phyloP scores from a whole-genome alignment of 805 yeast species.

The Wickerhamomyces silvicola region DNA sequence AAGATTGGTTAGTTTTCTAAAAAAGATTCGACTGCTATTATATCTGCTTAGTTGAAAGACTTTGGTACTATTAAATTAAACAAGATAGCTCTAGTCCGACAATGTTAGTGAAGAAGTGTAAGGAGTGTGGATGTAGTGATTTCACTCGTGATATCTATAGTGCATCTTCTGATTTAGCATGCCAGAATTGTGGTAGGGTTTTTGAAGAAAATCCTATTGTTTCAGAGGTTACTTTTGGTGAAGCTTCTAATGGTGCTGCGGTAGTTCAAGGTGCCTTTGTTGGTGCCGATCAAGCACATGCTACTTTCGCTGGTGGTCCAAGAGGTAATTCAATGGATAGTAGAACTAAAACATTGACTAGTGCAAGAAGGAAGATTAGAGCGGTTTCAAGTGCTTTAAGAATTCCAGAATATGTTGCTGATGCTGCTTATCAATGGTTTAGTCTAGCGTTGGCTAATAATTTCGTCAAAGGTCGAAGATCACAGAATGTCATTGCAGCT shows the following conservation, averaged over 20 bases:
- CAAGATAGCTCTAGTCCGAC: too few species aligned
- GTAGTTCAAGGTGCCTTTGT: slow-evolving; percentile 92
- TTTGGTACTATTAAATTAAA: background rate
- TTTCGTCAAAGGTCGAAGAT: slow-evolving; percentile 94
- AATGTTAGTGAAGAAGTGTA: slow-evolving; percentile 25
- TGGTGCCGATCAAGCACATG: slow-evolving; percentile 79
- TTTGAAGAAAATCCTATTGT: slow-evolving; percentile 91
- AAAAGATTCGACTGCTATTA: too few species aligned
- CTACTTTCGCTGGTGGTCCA: slow-evolving; percentile 57
- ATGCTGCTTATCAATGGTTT: slow-evolving; percentile 86
- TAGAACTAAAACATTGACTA: slow-evolving; percentile 81
- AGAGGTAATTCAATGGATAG: slow-evolving; percentile 73
- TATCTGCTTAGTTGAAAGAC: background rate
- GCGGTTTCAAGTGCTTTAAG: slow-evolving; percentile 72
- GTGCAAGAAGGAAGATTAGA: slow-evolving; percentile 73
- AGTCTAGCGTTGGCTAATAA: slow-evolving; percentile 77
- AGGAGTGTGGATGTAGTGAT: slow-evolving; percentile 46
- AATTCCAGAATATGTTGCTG: slow-evolving; percentile 81
- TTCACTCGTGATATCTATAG: slow-evolving; percentile 47
- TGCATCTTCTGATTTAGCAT: slow-evolving; percentile 72
- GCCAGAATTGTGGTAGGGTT: slow-evolving; percentile 81
- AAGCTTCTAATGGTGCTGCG: slow-evolving; percentile 89
- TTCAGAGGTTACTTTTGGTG: slow-evolving; percentile 92
- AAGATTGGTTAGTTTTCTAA: too few species aligned
- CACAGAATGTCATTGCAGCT: slow-evolving; percentile 92